phyloP scores from a whole-genome alignment of 2,329 filamentous ascomycete species.

The Aurifilum marmelostoma region DNA sequence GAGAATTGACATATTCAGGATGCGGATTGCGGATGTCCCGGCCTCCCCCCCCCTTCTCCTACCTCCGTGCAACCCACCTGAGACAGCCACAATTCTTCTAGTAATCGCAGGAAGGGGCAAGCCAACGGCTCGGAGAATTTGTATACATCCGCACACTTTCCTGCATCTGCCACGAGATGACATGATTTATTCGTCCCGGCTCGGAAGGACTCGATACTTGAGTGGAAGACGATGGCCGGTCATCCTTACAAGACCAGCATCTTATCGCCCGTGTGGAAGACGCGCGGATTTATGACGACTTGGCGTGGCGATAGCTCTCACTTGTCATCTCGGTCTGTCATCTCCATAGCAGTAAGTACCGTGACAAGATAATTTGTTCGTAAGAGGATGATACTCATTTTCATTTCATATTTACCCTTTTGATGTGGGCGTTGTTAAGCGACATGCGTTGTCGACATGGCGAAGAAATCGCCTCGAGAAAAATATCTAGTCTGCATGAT shows the following conservation, averaged over 20 bases:
- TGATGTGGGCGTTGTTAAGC: background rate
- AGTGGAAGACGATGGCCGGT: background rate
- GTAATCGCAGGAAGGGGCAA: background rate
- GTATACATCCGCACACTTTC: background rate
- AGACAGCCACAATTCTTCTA: background rate
- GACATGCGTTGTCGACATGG: background rate
- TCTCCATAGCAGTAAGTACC: background rate
- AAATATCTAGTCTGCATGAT: background rate
- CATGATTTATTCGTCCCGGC: background rate
- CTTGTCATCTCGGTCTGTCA: background rate
- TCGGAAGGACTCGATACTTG: background rate
- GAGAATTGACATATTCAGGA: background rate
- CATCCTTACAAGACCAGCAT: background rate
- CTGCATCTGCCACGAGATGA: background rate
- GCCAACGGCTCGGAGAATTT: background rate
- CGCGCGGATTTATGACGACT: background rate
- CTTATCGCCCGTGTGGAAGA: background rate
- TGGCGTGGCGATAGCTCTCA: background rate
- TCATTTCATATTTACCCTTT: background rate
- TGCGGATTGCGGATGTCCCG: background rate
- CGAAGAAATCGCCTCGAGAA: background rate
- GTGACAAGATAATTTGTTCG: background rate
- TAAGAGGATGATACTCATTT: background rate
- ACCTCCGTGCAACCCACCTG: background rate
- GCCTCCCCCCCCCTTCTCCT: background rate